Conservation (phyloP, 1,139 yeast genomes). For the Yamadazyma blattariae region DNA sequence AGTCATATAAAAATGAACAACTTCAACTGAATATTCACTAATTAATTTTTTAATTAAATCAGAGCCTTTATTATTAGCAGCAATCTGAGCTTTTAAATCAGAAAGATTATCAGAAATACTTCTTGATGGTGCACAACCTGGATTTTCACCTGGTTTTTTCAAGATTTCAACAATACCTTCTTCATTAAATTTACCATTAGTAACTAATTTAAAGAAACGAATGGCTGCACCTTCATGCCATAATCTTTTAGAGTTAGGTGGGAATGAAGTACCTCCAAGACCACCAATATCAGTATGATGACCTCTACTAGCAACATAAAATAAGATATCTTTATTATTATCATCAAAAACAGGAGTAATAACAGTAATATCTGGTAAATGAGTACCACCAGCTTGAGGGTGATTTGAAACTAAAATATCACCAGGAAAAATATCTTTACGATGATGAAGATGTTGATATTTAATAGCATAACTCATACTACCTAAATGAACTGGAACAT, state of each 20-base stretch:
- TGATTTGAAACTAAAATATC: slow-evolving; percentile 77
- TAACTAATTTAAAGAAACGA: slow-evolving; percentile 33
- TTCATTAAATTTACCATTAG: slow-evolving; percentile 36
- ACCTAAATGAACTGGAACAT: slow-evolving; percentile 82
- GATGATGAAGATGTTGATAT: slow-evolving; percentile 63
- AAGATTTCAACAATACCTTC: slow-evolving; percentile 35
- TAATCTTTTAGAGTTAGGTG: slow-evolving; percentile 40
- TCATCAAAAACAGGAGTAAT: slow-evolving; percentile 55
- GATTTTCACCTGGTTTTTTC: slow-evolving; percentile 39
- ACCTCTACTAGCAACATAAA: slow-evolving; percentile 44
- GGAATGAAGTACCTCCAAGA: slow-evolving; percentile 43
- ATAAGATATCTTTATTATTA: slow-evolving; percentile 28
- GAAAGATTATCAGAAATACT: slow-evolving; percentile 38
- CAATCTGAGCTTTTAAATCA: slow-evolving; percentile 43
- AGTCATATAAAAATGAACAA: slow-evolving; percentile 36
- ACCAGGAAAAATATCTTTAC: slow-evolving; percentile 56
- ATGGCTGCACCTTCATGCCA: slow-evolving; percentile 44
- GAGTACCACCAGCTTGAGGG: slow-evolving; percentile 78
- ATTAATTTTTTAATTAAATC: slow-evolving; percentile 28
- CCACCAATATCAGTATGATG: slow-evolving; percentile 48
- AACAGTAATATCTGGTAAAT: slow-evolving; percentile 79
- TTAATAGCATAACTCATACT: slow-evolving; percentile 80
- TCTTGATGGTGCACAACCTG: slow-evolving; percentile 43
- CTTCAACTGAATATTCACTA: slow-evolving; percentile 29
- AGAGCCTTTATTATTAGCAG: slow-evolving; percentile 43